Conservation (phyloP, 345 rosid genomes). For the Eucalyptus polybractea region DNA sequence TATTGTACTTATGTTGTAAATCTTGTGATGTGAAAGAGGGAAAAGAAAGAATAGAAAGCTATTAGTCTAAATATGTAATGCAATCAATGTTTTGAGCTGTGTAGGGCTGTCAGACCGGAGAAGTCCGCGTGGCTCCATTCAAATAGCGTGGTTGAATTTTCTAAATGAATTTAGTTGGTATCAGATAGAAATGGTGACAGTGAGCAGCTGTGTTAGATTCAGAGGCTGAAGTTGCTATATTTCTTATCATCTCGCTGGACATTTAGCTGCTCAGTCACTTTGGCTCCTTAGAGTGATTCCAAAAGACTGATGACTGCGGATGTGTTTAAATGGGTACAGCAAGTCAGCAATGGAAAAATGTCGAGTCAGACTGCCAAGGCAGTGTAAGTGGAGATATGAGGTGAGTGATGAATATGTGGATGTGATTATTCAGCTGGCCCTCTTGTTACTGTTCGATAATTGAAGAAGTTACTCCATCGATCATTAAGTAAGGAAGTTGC, state of each 20-base stretch:
- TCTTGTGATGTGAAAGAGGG: not conserved
- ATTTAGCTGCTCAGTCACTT: not conserved
- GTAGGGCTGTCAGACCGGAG: not conserved
- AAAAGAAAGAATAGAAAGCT: not conserved
- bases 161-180: not conserved
- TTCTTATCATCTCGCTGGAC: not conserved
- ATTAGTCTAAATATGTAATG: not conserved
- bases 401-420: not conserved
- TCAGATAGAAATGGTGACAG: not conserved
- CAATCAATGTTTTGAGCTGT: not conserved
- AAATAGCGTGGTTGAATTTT: not conserved
- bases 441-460: not conserved
- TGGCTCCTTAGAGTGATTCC: not conserved
- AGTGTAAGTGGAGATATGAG: not conserved
- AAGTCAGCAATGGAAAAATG: not conserved
- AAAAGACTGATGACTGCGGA: not conserved
- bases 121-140: not conserved
- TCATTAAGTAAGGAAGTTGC: not conserved
- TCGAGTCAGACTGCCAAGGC: not conserved
- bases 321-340: not conserved
- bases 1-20: not conserved
- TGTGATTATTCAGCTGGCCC: not conserved
- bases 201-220: not conserved
- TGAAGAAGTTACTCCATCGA: not conserved
- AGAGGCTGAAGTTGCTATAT: not conserved